Conservation (phyloP, 208 protist genomes). For the Zelonia costaricensis region DNA sequence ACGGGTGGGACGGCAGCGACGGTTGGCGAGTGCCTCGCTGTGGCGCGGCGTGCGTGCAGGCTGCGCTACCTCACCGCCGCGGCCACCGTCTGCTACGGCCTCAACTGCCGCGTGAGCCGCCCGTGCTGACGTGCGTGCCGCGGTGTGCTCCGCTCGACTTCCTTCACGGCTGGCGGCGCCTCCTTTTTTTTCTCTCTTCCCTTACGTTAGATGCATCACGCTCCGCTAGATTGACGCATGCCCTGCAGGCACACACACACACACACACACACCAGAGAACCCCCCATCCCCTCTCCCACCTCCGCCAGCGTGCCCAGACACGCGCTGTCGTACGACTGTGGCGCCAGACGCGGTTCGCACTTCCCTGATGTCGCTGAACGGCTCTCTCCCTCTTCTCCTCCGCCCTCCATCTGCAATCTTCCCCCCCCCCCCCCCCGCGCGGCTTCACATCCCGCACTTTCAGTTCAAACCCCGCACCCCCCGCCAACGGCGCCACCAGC, state of each 20-base stretch:
- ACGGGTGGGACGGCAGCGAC: conserved; percentile 4
- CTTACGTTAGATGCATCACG: too few relatives aligned
- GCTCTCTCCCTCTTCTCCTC: neutral
- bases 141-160: too few relatives aligned
- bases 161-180: neutral
- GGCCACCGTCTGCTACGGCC: conserved; percentile 62
- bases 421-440: neutral
- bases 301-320: too few relatives aligned
- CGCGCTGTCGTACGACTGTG: too few relatives aligned
- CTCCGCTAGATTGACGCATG: too few relatives aligned
- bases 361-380: too few relatives aligned
- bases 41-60: conserved; percentile 43
- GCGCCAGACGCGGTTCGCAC: too few relatives aligned
- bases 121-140: too few relatives aligned
- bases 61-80: conserved; percentile 61
- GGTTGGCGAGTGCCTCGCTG: conserved; percentile 52
- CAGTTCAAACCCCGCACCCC: neutral
- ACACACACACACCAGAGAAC: neutral
- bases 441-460: too few relatives aligned
- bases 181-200: conserved; percentile 8
- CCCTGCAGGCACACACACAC: too few relatives aligned
- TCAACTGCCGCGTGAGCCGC: conserved; percentile 38
- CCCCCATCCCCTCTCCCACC: neutral
- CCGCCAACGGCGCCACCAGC: too few relatives aligned
- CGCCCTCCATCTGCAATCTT: neutral